Conservation (phyloP, 1,139 yeast genomes). For the Citeromyces hawaiiensis region DNA sequence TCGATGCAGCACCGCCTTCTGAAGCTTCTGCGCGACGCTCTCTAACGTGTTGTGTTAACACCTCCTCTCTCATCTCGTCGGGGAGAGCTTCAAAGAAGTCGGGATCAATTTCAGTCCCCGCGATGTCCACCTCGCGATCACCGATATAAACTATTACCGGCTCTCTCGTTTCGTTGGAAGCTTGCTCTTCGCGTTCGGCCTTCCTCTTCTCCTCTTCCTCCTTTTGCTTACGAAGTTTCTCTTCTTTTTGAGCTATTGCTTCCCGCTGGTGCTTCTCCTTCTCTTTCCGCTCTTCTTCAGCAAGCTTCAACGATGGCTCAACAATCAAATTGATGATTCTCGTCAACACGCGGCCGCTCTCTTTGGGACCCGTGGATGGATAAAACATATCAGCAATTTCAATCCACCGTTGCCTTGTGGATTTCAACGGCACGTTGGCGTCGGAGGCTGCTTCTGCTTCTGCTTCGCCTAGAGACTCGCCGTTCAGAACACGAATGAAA, state of each 20-base stretch:
- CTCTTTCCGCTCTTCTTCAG: constrained; percentile 17
- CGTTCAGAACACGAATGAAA: constrained; percentile 7
- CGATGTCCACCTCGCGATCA: constrained; percentile 70
- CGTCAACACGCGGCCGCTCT: constrained; percentile 31
- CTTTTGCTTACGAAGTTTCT: constrained; percentile 6
- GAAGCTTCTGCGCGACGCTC: constrained; percentile 45
- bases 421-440: constrained; percentile 23
- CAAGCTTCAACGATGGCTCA: constrained; percentile 29
- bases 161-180: constrained; percentile 15
- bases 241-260: constrained; percentile 13
- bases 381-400: constrained; percentile 41
- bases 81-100: constrained; percentile 86
- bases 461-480: constrained; percentile 8
- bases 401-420: constrained; percentile 61
- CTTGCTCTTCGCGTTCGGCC: constrained; percentile 19
- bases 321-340: constrained; percentile 38
- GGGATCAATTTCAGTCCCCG: constrained; percentile 88
- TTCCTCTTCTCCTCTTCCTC: constrained; percentile 10
- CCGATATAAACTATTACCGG: constrained; percentile 70
- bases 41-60: constrained; percentile 72
- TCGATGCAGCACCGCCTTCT: constrained; percentile 18
- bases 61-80: constrained; percentile 88
- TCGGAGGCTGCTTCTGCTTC: constrained; percentile 5
- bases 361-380: constrained; percentile 25
- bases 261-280: constrained; percentile 10